Evolutionary conservation across 2,329 filamentous ascomycete genomes (phyloP).

Genomic region (Coniochaeta sp.): DNA sequence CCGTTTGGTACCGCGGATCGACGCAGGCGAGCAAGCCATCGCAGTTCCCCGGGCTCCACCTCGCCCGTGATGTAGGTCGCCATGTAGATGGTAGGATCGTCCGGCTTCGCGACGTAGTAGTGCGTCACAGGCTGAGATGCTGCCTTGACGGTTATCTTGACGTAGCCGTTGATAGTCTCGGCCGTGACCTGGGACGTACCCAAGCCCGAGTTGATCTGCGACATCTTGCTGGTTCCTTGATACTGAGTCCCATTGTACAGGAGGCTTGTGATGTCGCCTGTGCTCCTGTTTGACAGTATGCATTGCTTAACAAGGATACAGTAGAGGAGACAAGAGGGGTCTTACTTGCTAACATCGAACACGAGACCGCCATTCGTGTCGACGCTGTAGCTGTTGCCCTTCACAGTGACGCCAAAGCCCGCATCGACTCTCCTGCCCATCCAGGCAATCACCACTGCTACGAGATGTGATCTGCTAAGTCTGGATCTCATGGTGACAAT

Average conservation of each 20-base stretch:
- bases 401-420: constrained; percentile 7
- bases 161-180: constrained; percentile 10
- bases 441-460: neutral
- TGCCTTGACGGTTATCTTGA: constrained; percentile 15
- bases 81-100: constrained; percentile 17
- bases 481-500: neutral
- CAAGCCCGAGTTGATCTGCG: constrained; percentile 44
- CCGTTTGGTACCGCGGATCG: constrained; percentile 13
- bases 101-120: constrained; percentile 13
- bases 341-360: constrained; percentile 16
- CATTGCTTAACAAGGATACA: no score
- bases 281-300: constrained; percentile 3
- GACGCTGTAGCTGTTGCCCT: constrained; percentile 10
- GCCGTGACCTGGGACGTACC: constrained; percentile 13
- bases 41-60: constrained; percentile 13
- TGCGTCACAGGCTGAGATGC: constrained; percentile 15
- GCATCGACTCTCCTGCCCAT: neutral
- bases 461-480: neutral
- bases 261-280: constrained; percentile 12
- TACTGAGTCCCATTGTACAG: constrained; percentile 36
- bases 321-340: neutral
- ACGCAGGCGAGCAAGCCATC: constrained; percentile 13
- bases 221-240: constrained; percentile 34
- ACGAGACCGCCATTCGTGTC: constrained; percentile 16
- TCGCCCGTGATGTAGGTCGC: constrained; percentile 17